A percentile compares a stretch with the other conserved stretches of the same genome.
Conservation (phyloP, 768 basidiomycete species). For the Hydnum rufescens region DNA sequence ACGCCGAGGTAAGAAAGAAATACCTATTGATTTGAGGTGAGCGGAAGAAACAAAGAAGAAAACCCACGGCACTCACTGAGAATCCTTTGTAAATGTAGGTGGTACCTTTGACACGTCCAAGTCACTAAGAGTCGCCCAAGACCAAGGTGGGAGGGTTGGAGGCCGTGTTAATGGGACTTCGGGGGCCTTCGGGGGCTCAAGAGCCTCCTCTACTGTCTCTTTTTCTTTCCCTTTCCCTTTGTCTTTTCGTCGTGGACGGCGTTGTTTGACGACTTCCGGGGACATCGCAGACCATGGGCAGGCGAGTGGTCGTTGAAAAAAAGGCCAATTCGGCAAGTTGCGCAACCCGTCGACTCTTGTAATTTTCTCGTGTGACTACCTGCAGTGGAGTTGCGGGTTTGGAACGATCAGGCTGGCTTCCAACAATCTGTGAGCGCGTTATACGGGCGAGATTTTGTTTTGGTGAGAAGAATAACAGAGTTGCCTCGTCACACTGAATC, state of each 20-base stretch:
- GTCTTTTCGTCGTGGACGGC: too few species aligned
- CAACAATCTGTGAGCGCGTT: too few species aligned
- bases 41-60: conserved; percentile 8
- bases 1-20: conserved; percentile 73
- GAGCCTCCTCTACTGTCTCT: too few species aligned
- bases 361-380: too few species aligned
- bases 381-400: too few species aligned
- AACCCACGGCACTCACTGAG: conserved; percentile 43
- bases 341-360: too few species aligned
- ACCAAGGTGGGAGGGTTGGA: conserved; percentile 3
- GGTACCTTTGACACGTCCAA: conserved; percentile 40
- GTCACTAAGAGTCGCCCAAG: conserved; percentile 35
- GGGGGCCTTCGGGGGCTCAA: too few species aligned
- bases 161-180: too few species aligned
- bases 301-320: too few species aligned
- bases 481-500: too few species aligned
- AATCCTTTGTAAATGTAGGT: conserved; percentile 74
- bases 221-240: not conserved
- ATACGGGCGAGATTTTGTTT: conserved; percentile 43
- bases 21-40: conserved; percentile 31
- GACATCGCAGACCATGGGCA: not conserved
- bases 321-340: too few species aligned
- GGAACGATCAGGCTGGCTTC: too few species aligned
- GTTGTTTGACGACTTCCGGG: not conserved
- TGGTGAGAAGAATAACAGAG: conserved; percentile 40